Conservation (phyloP, 495 filamentous ascomycete species). For the Penicillium cinerascens region DNA sequence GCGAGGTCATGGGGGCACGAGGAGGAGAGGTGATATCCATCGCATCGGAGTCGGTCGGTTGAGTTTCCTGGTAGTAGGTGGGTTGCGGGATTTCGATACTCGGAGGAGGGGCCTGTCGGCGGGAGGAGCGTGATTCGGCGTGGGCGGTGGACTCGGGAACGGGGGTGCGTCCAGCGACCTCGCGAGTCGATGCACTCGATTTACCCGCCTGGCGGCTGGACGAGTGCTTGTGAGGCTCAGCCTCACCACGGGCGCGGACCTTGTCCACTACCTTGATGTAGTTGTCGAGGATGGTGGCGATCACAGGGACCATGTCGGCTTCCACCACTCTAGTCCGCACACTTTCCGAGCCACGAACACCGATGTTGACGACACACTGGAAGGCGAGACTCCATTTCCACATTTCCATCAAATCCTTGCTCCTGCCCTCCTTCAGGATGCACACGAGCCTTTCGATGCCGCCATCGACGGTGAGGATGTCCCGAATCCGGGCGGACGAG, state of each 20-base stretch:
- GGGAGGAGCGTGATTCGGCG: constrained; percentile 47
- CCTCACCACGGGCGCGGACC: constrained; percentile 77
- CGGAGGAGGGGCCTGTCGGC: constrained; percentile 67
- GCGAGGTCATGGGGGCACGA: constrained; percentile 66
- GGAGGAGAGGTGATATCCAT: constrained; percentile 65
- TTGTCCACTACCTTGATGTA: constrained; percentile 95
- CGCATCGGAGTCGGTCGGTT: constrained; percentile 45
- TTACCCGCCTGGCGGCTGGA: constrained; percentile 42
- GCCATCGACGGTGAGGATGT: constrained; percentile 97
- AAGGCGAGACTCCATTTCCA: constrained; percentile 99
- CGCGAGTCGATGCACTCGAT: constrained; percentile 20
- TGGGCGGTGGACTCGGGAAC: constrained; percentile 38
- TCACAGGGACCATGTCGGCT: constrained; percentile 98
- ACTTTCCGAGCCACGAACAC: constrained; percentile 88
- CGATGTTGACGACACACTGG: constrained; percentile 98
- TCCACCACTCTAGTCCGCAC: constrained; percentile 95
- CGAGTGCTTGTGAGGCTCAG: constrained; percentile 55
- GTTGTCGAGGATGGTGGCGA: constrained; percentile 98
- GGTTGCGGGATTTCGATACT: constrained; percentile 69
- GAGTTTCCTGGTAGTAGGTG: constrained; percentile 44
- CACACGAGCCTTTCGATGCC: constrained; percentile 93
- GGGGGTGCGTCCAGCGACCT: constrained; percentile 26
- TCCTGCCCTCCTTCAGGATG: constrained; percentile 94
- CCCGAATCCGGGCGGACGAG: constrained; percentile 94
- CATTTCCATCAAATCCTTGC: constrained; percentile 98